phyloP scores from a whole-genome alignment of 2,329 filamentous ascomycete species.

The Pseudopithomyces maydicus region DNA sequence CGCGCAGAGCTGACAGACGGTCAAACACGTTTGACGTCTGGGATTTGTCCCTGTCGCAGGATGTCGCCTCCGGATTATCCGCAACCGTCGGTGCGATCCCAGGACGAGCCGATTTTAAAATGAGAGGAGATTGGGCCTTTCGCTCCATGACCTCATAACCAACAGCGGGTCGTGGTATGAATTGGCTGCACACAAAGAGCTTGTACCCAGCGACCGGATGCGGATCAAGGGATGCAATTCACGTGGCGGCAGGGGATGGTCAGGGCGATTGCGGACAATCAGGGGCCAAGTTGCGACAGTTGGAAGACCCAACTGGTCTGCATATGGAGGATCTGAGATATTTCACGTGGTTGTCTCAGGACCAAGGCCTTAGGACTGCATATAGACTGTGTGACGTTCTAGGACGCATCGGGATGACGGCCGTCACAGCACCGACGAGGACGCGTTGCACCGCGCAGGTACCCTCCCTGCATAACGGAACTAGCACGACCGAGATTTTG shows the following conservation, averaged over 20 bases:
- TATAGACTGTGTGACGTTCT: neutral
- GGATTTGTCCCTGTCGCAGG: conserved; percentile 32
- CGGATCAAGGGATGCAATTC: neutral
- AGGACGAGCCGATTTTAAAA: conserved; percentile 12
- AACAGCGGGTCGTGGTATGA: neutral
- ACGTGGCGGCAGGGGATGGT: neutral
- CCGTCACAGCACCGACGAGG: neutral
- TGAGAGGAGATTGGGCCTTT: conserved; percentile 19
- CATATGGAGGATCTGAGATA: neutral
- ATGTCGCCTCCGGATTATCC: conserved; percentile 10
- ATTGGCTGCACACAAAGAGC: neutral
- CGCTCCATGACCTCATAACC: neutral
- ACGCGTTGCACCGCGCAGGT: conserved; percentile 2
- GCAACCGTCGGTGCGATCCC: neutral
- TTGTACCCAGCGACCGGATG: neutral
- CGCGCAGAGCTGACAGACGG: conserved; percentile 22
- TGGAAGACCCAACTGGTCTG: neutral
- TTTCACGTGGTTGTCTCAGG: conserved; percentile 5
- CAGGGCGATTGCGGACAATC: neutral
- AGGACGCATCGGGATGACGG: neutral
- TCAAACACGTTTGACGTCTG: conserved; percentile 46
- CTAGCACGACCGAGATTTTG: neutral
- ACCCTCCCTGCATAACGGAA: neutral
- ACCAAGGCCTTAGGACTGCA: too few relatives aligned
- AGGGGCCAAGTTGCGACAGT: conserved; percentile 1